A percentile compares a stretch with the other conserved stretches of the same genome.
phyloP scores from a whole-genome alignment of 1,284 basidiomycete species.

The Cryptococcus sp. region DNA sequence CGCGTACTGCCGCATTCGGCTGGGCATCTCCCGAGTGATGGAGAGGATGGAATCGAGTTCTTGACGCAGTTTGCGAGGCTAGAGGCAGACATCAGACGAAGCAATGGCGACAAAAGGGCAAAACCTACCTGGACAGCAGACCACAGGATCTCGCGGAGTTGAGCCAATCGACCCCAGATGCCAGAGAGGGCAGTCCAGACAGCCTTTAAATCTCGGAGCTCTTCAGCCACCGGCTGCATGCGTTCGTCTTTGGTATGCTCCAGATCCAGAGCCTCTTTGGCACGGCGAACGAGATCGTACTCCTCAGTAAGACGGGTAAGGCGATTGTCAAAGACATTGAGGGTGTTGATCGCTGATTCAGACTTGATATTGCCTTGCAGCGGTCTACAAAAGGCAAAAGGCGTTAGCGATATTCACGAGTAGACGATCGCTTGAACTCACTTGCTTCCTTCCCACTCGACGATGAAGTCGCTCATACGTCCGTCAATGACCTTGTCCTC shows the following conservation, averaged over 20 bases:
- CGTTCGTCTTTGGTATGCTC: constrained; percentile 88
- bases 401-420: neutral
- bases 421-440: constrained; percentile 9
- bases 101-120: too few species aligned
- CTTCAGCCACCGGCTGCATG: constrained; percentile 90
- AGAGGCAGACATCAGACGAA: neutral
- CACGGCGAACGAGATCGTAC: constrained; percentile 87
- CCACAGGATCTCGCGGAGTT: constrained; percentile 88
- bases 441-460: constrained; percentile 78
- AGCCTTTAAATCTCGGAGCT: constrained; percentile 91
- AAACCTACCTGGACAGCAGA: constrained; percentile 66
- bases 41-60: constrained; percentile 84
- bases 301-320: constrained; percentile 87
- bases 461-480: constrained; percentile 83
- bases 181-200: constrained; percentile 99
- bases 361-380: constrained; percentile 95
- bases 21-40: constrained; percentile 98
- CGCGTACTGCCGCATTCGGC: constrained; percentile 97
- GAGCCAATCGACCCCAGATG: constrained; percentile 90
- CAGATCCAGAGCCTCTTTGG: constrained; percentile 94
- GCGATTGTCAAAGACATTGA: constrained; percentile 90
- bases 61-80: constrained; percentile 91
- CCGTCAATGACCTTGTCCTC: constrained; percentile 97
- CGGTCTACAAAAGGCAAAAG: constrained; percentile 62
- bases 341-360: constrained; percentile 91